These are phyloP conservation scores for Scheffersomyces parashehatae DNA, from an alignment of 1,139 yeast genomes.

Conservation along the genomic window DNA sequence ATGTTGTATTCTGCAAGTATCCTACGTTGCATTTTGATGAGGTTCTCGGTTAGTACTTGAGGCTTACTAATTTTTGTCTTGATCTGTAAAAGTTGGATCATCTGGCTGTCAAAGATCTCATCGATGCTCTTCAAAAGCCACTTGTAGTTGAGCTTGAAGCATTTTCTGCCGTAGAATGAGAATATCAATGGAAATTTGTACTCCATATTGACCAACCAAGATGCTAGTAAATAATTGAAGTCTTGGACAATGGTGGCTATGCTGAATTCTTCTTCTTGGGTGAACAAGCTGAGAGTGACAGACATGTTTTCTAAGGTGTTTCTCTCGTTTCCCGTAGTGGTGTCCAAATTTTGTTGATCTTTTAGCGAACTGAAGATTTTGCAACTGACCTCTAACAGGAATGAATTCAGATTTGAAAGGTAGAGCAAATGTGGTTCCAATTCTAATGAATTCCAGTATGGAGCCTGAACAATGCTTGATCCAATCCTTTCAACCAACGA, in stretches of 20 bases:
- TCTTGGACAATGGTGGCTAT: slow-evolving; percentile 16
- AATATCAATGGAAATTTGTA: slow-evolving; percentile 34
- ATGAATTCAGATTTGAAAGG: not conserved
- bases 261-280: slow-evolving; percentile 7
- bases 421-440: slow-evolving; percentile 13
- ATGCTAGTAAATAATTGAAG: slow-evolving; percentile 31
- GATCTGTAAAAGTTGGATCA: slow-evolving; percentile 1
- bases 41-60: slow-evolving; percentile 5
- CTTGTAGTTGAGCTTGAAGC: slow-evolving; percentile 26
- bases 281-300: slow-evolving; percentile 13
- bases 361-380: slow-evolving; percentile 15
- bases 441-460: slow-evolving; percentile 19
- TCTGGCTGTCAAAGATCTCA: slow-evolving; percentile 9
- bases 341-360: slow-evolving; percentile 8
- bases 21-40: slow-evolving; percentile 10
- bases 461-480: slow-evolving; percentile 5
- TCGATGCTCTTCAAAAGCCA: slow-evolving; percentile 10
- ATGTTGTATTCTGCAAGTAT: slow-evolving; percentile 10
- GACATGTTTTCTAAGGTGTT: slow-evolving; percentile 10
- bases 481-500: slow-evolving; percentile 14
- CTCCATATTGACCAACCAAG: slow-evolving; percentile 34
- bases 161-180: slow-evolving; percentile 35
- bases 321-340: slow-evolving; percentile 1
- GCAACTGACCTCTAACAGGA: slow-evolving; percentile 20
- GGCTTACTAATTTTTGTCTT: slow-evolving; percentile 1